Conservation (phyloP, 1,284 basidiomycete genomes). For the Dichomitus squalens region DNA sequence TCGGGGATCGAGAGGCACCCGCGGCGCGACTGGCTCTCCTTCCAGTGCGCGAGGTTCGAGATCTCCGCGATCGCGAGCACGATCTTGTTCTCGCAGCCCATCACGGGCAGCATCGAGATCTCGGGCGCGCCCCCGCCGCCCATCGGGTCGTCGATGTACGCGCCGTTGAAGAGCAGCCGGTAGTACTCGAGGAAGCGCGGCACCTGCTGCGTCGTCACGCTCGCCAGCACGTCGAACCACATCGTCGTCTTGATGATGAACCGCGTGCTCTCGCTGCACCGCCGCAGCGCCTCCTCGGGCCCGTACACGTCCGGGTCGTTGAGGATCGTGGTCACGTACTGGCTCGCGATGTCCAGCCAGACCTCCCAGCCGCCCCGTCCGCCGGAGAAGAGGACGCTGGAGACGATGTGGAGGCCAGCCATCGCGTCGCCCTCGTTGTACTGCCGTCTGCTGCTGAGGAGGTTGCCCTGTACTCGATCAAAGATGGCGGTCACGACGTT, state of each 20-base stretch:
- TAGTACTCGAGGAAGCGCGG: constrained; percentile 64
- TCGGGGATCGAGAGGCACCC: constrained; percentile 57
- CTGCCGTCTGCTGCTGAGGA: constrained; percentile 24
- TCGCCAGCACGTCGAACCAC: constrained; percentile 84
- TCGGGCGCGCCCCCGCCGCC: constrained; percentile 28
- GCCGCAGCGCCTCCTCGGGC: constrained; percentile 48
- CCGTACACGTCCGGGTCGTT: constrained; percentile 35
- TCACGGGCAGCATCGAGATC: constrained; percentile 73
- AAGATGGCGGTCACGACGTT: constrained; percentile 27
- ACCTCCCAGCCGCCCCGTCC: constrained; percentile 68
- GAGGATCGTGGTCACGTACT: constrained; percentile 54
- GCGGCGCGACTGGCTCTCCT: constrained; percentile 40
- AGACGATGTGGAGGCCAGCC: constrained; percentile 72
- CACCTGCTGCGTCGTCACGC: constrained; percentile 60
- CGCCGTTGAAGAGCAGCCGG: constrained; percentile 54
- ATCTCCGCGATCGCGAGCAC: constrained; percentile 79
- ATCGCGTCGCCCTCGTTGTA: constrained; percentile 69
- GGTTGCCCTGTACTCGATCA: constrained; percentile 38
- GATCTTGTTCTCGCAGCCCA: constrained; percentile 83
- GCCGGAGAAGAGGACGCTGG: constrained; percentile 73
- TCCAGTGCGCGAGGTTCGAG: constrained; percentile 68
- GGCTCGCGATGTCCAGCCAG: constrained; percentile 61
- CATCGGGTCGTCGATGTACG: constrained; percentile 39
- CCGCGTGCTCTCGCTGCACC: constrained; percentile 48
- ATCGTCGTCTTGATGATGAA: constrained; percentile 82